These are phyloP conservation scores for Schwanniomyces sp. DNA, from an alignment of 805 yeast species.

Conservation along the genomic window DNA sequence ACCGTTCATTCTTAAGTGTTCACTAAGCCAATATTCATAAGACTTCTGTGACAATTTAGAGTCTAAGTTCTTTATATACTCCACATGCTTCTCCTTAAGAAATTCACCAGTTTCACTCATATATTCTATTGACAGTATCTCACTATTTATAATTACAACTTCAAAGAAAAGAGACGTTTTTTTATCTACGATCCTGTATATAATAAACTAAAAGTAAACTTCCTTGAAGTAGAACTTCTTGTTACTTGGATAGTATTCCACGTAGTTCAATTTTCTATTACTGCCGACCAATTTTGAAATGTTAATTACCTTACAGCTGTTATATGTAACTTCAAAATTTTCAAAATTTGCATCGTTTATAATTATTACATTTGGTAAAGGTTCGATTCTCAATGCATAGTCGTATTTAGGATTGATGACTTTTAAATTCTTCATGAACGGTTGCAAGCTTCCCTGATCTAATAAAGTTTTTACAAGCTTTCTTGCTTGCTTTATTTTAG, in stretches of 20 bases:
- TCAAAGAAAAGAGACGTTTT: not conserved
- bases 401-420: conserved; percentile 73
- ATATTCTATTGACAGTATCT: not conserved
- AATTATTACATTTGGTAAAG: conserved; percentile 66
- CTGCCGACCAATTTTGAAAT: conserved; percentile 55
- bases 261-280: conserved; percentile 51
- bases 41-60: conserved; percentile 37
- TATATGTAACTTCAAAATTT: conserved; percentile 70
- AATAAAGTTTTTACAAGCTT: conserved; percentile 75
- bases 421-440: conserved; percentile 61
- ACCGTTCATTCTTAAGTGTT: conserved; percentile 88
- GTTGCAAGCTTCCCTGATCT: conserved; percentile 87
- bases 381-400: conserved; percentile 66
- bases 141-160: not conserved
- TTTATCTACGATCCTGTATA: not conserved
- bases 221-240: conserved; percentile 53
- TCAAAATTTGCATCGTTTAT: conserved; percentile 75
- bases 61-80: conserved; percentile 36
- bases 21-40: conserved; percentile 85
- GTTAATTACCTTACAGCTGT: conserved; percentile 79
- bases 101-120: conserved; percentile 4
- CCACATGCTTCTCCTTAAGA: conserved; percentile 28
- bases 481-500: conserved; percentile 58
- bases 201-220: conserved; percentile 26
- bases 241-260: conserved; percentile 68